Evolutionary conservation across 768 basidiomycete species (phyloP).

Genomic region (Auriculariales sp.): DNA sequence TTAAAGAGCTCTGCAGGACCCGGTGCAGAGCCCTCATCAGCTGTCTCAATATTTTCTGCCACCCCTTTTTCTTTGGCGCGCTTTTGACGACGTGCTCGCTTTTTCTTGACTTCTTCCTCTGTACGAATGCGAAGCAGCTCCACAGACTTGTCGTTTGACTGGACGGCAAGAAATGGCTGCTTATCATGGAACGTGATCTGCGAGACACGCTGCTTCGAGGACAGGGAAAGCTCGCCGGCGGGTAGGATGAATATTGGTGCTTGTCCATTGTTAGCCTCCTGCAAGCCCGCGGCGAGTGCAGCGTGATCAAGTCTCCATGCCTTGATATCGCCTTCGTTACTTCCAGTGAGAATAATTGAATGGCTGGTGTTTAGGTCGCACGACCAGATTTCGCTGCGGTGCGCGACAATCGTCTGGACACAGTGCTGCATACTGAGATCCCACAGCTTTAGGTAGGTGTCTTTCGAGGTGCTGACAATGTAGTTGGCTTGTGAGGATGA

Average conservation of each 20-base stretch:
- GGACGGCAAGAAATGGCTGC: slow-evolving; percentile 71
- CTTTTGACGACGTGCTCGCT: slow-evolving; percentile 68
- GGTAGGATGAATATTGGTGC: slow-evolving; percentile 61
- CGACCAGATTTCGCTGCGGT: slow-evolving; percentile 81
- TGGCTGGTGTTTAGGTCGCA: slow-evolving; percentile 47
- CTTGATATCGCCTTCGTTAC: slow-evolving; percentile 87
- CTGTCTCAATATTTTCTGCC: slow-evolving; percentile 18
- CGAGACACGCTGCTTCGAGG: slow-evolving; percentile 70
- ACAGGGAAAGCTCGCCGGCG: slow-evolving; percentile 52
- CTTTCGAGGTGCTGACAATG: slow-evolving; percentile 68
- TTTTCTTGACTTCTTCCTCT: slow-evolving; percentile 81
- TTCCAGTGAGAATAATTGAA: slow-evolving; percentile 72
- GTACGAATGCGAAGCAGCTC: slow-evolving; percentile 85
- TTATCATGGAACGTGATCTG: slow-evolving; percentile 77
- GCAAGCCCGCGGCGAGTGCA: slow-evolving; percentile 48
- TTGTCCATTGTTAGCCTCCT: slow-evolving; percentile 57
- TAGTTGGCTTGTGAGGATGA: slow-evolving; percentile 42
- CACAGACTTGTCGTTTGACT: slow-evolving; percentile 84
- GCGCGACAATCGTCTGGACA: slow-evolving; percentile 89
- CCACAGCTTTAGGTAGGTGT: slow-evolving; percentile 93
- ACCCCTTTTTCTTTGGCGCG: slow-evolving; percentile 70
- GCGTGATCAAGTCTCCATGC: slow-evolving; percentile 73
- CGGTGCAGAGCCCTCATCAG: slow-evolving; percentile 25
- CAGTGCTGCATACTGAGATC: slow-evolving; percentile 94
- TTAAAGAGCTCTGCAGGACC: slow-evolving; percentile 76